A percentile compares a stretch with the other conserved stretches of the same genome.
These are phyloP conservation scores for Penicillium nordicum DNA, from an alignment of 2,329 filamentous ascomycete genomes.

Conservation along the genomic window DNA sequence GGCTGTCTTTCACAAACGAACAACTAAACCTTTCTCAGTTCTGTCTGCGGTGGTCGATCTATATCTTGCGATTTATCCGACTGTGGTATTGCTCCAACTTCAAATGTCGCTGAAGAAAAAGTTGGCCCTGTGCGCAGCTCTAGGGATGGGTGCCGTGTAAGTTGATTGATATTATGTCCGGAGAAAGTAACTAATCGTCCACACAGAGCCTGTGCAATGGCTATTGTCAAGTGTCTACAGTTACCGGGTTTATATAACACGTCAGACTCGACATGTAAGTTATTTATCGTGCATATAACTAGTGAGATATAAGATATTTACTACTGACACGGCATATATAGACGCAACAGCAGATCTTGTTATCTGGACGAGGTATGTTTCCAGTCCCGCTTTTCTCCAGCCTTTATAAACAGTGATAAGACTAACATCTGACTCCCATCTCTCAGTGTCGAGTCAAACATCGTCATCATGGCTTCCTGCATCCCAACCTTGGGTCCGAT, in stretches of 20 bases:
- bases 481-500: slow-evolving; percentile 36
- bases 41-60: slow-evolving; percentile 33
- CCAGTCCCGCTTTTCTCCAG: not conserved
- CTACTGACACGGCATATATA: not conserved
- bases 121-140: not conserved
- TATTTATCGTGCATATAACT: not conserved
- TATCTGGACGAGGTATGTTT: slow-evolving; percentile 1
- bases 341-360: slow-evolving; percentile 2
- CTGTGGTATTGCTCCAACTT: slow-evolving; percentile 31
- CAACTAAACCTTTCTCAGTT: slow-evolving; percentile 11
- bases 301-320: not conserved
- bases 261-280: slow-evolving; percentile 1
- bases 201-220: slow-evolving; percentile 31
- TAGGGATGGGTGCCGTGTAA: not conserved
- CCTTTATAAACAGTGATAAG: not conserved
- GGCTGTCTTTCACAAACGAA: not conserved
- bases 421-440: not conserved
- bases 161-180: not conserved
- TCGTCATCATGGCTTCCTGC: slow-evolving; percentile 36
- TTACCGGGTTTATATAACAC: slow-evolving; percentile 26
- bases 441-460: slow-evolving; percentile 31
- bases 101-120: slow-evolving; percentile 33
- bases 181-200: not conserved
- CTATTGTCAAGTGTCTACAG: slow-evolving; percentile 34
- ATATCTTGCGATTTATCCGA: slow-evolving; percentile 33